phyloP scores from a whole-genome alignment of 73 alveolate genomes.

The Blepharisma japonicum region DNA sequence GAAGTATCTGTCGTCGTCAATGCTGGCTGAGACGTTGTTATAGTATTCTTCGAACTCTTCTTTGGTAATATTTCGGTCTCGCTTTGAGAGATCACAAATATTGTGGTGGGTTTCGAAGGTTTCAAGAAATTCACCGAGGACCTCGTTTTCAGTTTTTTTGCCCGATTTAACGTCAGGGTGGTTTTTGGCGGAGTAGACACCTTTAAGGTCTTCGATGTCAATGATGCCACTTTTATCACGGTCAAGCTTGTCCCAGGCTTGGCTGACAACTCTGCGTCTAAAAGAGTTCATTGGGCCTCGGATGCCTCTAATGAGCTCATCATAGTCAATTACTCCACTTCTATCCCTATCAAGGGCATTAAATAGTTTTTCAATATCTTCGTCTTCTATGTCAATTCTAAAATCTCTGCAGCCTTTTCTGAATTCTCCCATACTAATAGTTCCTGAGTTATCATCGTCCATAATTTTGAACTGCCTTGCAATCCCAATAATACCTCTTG shows the following conservation, averaged over 20 bases:
- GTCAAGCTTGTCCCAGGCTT: constrained; percentile 15
- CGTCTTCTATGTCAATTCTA: constrained; percentile 16
- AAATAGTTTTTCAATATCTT: background rate
- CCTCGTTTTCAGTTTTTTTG: background rate
- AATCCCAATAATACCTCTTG: constrained; percentile 63
- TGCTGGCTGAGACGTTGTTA: constrained; percentile 14
- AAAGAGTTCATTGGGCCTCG: constrained; percentile 2
- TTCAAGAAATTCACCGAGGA: background rate
- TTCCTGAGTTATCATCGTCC: constrained; percentile 33
- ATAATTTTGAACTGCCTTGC: constrained; percentile 53
- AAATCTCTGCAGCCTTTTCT: constrained; percentile 33
- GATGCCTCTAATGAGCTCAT: background rate
- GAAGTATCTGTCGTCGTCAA: background rate
- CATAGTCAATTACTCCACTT: constrained; percentile 27
- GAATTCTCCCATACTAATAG: constrained; percentile 31
- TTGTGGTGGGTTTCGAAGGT: background rate
- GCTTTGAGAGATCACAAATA: background rate
- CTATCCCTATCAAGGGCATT: constrained; percentile 21
- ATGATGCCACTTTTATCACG: constrained; percentile 12
- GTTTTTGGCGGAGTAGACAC: background rate
- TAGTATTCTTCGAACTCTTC: constrained; percentile 6
- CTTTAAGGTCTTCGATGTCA: constrained; percentile 3
- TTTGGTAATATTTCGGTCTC: background rate
- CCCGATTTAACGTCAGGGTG: background rate
- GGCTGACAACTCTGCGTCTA: background rate